A percentile compares a stretch with the other conserved stretches of the same genome.
phyloP scores from a whole-genome alignment of 768 basidiomycete species.

The Amanita molliuscula region DNA sequence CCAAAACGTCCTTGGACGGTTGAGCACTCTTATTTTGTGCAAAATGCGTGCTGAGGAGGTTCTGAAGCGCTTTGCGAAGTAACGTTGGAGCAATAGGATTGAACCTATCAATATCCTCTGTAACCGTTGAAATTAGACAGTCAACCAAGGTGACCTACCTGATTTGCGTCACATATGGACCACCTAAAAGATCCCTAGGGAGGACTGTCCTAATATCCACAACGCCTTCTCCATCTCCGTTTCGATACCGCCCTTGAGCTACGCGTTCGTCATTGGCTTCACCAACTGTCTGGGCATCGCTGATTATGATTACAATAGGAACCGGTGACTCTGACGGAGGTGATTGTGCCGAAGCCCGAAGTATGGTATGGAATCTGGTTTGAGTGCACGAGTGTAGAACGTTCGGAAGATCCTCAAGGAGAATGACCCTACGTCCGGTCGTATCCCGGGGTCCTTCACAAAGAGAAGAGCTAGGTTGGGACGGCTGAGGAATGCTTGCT shows the following conservation, averaged over 20 bases:
- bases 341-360: conserved; percentile 44
- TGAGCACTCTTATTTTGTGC: conserved; percentile 18
- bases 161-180: conserved; percentile 73
- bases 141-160: conserved; percentile 35
- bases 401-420: conserved; percentile 89
- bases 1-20: conserved; percentile 58
- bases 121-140: background rate
- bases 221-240: conserved; percentile 3
- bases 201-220: conserved; percentile 64
- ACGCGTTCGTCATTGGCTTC: conserved; percentile 45
- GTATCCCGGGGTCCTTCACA: background rate
- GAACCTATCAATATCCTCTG: conserved; percentile 43
- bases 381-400: conserved; percentile 66
- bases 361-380: conserved; percentile 58
- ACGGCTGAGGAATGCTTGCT: conserved; percentile 6
- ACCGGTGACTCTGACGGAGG: conserved; percentile 24
- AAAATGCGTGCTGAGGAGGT: conserved; percentile 41
- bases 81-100: conserved; percentile 88
- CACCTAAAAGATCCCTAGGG: conserved; percentile 55
- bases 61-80: conserved; percentile 67
- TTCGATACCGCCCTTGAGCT: conserved; percentile 25
- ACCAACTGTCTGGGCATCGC: conserved; percentile 73
- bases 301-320: conserved; percentile 77
- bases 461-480: conserved; percentile 6
- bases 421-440: conserved; percentile 47